Percentiles rank a stretch among this genome's conserved stretches.
Conservation (phyloP, 2,329 filamentous ascomycete species). For the Decorospora gaudefroyi region DNA sequence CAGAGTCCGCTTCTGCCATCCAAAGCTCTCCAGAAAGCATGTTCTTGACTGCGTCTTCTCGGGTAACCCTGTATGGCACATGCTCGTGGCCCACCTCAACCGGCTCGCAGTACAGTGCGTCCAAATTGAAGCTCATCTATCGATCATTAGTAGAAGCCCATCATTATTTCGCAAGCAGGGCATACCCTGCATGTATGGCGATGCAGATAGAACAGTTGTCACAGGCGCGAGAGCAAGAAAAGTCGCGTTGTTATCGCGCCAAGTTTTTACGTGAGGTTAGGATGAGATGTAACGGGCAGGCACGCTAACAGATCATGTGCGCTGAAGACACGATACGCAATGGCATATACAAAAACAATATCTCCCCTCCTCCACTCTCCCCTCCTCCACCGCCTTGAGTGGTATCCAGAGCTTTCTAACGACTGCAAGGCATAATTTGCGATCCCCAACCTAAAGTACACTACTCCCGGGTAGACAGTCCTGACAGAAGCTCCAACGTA, state of each 20-base stretch:
- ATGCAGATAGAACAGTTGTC: background rate
- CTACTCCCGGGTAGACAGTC: too few species aligned
- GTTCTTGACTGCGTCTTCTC: background rate
- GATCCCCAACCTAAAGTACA: too few species aligned
- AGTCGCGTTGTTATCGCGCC: background rate
- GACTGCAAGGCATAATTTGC: too few species aligned
- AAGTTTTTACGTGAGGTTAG: background rate
- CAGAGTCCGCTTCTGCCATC: background rate
- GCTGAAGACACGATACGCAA: background rate
- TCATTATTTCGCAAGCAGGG: too few species aligned
- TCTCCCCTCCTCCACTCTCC: too few species aligned
- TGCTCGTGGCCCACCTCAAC: background rate
- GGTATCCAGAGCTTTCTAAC: too few species aligned
- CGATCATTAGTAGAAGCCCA: background rate
- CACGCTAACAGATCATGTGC: background rate
- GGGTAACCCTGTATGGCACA: background rate
- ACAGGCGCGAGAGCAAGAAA: background rate
- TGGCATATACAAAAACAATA: too few species aligned
- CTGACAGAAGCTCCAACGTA: too few species aligned
- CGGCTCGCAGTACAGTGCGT: slow-evolving; percentile 11
- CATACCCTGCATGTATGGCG: background rate
- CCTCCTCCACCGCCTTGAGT: too few species aligned
- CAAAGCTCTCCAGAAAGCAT: background rate
- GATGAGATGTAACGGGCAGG: background rate
- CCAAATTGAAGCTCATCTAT: slow-evolving; percentile 15